Evolutionary conservation across 2,329 filamentous ascomycete genomes (phyloP), one percentile per base, ranked within the genome.

Genomic region (Pestalotiopsis sp.): DNA sequence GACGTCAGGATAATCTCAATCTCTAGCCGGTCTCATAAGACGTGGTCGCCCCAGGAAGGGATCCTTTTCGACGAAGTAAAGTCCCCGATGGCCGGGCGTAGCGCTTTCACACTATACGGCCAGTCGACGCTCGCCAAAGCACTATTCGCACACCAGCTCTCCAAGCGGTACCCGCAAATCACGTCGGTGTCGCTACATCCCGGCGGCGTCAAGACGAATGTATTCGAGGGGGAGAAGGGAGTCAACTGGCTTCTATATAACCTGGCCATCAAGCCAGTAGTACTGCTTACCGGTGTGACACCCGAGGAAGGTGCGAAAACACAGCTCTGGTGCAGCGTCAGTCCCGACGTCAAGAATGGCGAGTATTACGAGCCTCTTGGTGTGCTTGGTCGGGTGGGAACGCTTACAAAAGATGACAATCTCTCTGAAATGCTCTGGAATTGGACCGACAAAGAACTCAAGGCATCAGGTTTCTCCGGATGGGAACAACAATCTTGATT

Each of bases 141-240:
- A 52, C 66, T 69, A 17, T 68, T 68, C 23, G 67, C 61, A 12
- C 63, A 57, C 27, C 66, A 72, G 41, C 69, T 65, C 39, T 68
- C 71, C 9, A 68, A 41, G 12, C 70, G 70, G 11, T 67, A 72
- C 39, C 73, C 64, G 20, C 38, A 58, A 31, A 41, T 69, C 36
- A 69, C 36, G 31, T 45, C 31, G 13, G 64, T 45, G 5, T 67
- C 68, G 20, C 38, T 67, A 7, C 68, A 69, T 20, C 68, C 68
- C 12, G 68, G 68, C 2, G 31, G 17, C 4, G 68, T 69, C 4
- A 41, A 49, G 59, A 67, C 68, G 6, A 78, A 12, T 78, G 81
- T 65, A 81, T 84, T 65, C 80, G 77, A 2, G 5, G 81, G 81
- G 4, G 81, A 83, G 52, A 80, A 81, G 7, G 74, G 80, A 4